Conservation (phyloP, 306 rosid species). For the Alnus glutinosa region DNA sequence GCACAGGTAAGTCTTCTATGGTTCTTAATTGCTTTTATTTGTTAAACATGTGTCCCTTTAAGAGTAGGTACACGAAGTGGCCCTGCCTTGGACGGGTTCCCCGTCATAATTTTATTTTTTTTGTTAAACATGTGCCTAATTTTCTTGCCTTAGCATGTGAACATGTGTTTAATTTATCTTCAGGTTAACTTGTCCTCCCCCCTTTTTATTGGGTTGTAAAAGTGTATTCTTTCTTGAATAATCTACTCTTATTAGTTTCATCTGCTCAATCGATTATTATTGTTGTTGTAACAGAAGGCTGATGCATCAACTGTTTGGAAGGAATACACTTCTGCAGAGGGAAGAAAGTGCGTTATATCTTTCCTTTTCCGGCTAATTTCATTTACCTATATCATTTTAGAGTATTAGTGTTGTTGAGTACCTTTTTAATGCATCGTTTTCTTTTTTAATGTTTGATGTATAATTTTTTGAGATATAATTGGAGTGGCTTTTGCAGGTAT, state of each 20-base stretch:
- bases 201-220: not conserved
- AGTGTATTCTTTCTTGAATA: constrained; percentile 1
- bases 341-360: constrained; percentile 73
- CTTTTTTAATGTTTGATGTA: not conserved
- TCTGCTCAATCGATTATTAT: constrained; percentile 38
- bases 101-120: not conserved
- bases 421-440: not conserved
- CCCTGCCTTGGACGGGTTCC: too few species aligned
- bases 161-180: not conserved
- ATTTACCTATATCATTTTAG: constrained; percentile 11
- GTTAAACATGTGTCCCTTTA: not conserved
- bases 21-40: constrained; percentile 20
- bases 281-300: constrained; percentile 81
- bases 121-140: constrained; percentile 17
- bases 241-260: constrained; percentile 28
- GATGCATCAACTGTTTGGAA: constrained; percentile 99
- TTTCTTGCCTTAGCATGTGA: constrained; percentile 17
- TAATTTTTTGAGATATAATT: constrained; percentile 9
- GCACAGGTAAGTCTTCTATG: constrained; percentile 15
- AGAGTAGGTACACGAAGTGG: too few species aligned
- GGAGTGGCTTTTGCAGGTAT: constrained; percentile 60
- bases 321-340: constrained; percentile 89
- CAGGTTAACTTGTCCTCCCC: not conserved
- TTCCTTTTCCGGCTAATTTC: constrained; percentile 3
- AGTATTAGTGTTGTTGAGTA: not conserved